These are phyloP conservation scores for Euphrasia confusa DNA, from an alignment of 257 asterid species.

Conservation along the genomic window DNA sequence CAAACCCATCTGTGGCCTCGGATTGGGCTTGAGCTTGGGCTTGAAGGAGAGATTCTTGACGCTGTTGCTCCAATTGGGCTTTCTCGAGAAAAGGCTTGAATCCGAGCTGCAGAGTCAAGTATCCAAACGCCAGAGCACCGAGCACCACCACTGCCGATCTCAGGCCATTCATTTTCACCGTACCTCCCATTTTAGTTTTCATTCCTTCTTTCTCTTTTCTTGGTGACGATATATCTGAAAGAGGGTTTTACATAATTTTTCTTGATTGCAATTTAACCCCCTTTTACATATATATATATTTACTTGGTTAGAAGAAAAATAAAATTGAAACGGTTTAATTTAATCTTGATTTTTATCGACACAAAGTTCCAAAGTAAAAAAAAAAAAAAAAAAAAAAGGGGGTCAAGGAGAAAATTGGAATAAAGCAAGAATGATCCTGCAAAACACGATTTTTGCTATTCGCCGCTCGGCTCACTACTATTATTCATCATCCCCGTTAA, in stretches of 20 bases:
- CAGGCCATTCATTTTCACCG: slow-evolving; percentile 65
- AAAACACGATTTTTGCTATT: background rate
- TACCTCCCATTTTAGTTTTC: slow-evolving; percentile 32
- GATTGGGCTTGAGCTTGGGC: slow-evolving; percentile 32
- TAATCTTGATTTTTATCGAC: no score
- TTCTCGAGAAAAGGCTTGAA: slow-evolving; percentile 73
- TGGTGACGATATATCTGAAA: no score
- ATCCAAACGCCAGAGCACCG: slow-evolving; percentile 79
- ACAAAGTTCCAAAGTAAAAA: no score
- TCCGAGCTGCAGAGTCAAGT: slow-evolving; percentile 68
- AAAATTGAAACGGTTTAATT: no score
- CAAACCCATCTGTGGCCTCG: slow-evolving; percentile 22
- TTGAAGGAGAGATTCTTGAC: slow-evolving; percentile 39
- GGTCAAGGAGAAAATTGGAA: no score
- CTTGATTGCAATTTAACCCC: no score
- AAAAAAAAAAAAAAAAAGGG: no score
- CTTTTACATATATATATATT: no score
- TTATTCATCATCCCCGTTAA: no score
- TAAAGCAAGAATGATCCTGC: no score
- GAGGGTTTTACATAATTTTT: no score
- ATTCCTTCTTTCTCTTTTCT: background rate
- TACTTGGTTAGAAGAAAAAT: no score
- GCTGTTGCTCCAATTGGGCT: slow-evolving; percentile 59
- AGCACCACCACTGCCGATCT: slow-evolving; percentile 67
- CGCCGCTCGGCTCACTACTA: background rate